Conservation (phyloP, 768 basidiomycete species). For the Rhodotorula diobovata region DNA sequence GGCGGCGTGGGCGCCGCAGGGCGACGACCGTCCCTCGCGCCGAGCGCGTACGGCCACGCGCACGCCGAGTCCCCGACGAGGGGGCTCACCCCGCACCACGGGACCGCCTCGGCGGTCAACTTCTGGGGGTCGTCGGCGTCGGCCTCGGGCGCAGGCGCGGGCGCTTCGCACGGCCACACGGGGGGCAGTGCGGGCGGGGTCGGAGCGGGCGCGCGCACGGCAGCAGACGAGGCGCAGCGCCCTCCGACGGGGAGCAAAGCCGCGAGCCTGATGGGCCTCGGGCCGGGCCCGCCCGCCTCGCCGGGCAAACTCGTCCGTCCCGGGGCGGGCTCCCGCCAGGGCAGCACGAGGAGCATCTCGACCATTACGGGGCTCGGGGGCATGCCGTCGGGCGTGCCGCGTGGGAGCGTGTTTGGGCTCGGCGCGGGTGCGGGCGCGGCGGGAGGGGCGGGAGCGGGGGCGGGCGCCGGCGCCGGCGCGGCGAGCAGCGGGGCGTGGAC, state of each 20-base stretch:
- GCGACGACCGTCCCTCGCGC: slow-evolving; percentile 12
- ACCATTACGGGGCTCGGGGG: background rate
- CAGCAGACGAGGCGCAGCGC: background rate
- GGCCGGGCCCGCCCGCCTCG: background rate
- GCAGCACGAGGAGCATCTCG: background rate
- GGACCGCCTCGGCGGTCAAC: background rate
- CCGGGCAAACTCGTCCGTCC: background rate
- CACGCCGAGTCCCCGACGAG: background rate
- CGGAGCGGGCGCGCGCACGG: too few relatives aligned
- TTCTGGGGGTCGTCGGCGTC: background rate
- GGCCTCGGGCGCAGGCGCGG: background rate
- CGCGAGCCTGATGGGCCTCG: background rate
- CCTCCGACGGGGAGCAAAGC: background rate
- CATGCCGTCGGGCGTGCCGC: too few relatives aligned
- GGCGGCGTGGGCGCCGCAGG: background rate
- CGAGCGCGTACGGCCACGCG: background rate
- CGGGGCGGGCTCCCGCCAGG: background rate
- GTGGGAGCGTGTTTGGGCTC: background rate
- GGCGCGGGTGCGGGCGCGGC: background rate
- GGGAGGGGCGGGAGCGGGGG: background rate
- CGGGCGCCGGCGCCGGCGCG: too few relatives aligned
- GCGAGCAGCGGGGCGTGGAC: slow-evolving; percentile 38
- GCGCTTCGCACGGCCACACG: too few relatives aligned
- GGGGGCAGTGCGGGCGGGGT: too few relatives aligned
- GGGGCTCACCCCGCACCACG: background rate